phyloP scores from a whole-genome alignment of 208 protist species.

The Leishmania major region DNA sequence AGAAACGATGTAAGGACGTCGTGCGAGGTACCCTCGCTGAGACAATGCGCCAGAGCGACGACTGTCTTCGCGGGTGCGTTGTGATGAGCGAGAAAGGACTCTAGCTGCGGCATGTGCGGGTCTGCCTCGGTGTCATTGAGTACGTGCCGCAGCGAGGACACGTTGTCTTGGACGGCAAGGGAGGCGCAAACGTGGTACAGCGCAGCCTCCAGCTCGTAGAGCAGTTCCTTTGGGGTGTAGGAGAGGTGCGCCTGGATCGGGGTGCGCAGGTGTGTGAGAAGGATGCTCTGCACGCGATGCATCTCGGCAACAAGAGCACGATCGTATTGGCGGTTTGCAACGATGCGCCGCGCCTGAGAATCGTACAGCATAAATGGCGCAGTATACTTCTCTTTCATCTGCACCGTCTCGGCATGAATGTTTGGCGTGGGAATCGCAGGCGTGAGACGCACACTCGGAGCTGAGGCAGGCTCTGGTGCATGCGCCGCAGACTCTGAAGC shows the following conservation, averaged over 20 bases:
- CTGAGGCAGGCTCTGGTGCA: neutral
- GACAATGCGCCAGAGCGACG: conserved; percentile 46
- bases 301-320: conserved; percentile 40
- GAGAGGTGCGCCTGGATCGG: conserved; percentile 22
- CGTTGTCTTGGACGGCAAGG: conserved; percentile 35
- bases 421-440: neutral
- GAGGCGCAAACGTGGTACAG: conserved; percentile 51
- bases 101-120: conserved; percentile 37
- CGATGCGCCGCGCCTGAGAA: conserved; percentile 36
- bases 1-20: conserved; percentile 33
- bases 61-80: conserved; percentile 45
- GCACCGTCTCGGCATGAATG: conserved; percentile 20
- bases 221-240: conserved; percentile 56
- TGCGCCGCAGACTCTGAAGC: neutral
- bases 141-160: conserved; percentile 20
- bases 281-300: conserved; percentile 43
- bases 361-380: conserved; percentile 71
- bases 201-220: conserved; percentile 49
- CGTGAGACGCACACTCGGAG: neutral
- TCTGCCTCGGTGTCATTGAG: conserved; percentile 40
- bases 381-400: conserved; percentile 44
- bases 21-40: conserved; percentile 47
- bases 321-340: conserved; percentile 49
- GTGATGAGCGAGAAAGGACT: conserved; percentile 46
- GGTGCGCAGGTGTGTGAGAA: conserved; percentile 45